Evolutionary conservation across 2,329 filamentous ascomycete species (phyloP), one percentile per base, ranked within the genome.

Genomic region (Botrytis fragariae): DNA sequence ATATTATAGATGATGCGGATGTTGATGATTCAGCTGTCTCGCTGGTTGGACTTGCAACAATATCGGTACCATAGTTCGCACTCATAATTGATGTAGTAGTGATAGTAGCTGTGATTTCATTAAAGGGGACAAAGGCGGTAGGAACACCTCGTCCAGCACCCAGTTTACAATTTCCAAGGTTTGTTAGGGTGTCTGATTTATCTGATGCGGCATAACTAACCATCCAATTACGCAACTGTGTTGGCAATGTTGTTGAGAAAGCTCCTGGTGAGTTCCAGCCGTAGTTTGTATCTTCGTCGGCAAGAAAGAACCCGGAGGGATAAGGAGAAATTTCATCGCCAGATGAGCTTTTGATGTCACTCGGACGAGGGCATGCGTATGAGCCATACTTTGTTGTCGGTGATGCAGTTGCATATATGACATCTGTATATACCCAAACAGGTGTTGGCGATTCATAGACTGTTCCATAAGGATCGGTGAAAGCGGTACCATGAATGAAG

Each of bases 381-480:
- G 45, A 59, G 57, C 54, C 65, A 29, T 45, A 35, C 20, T 57
- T 72, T 7, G 54, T 22, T 12, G 45, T 45, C 12, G 70, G 70
- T 32, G 39, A 44, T 37, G 48, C 32, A 44, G 70, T 72, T 20
- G 35, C 59, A 42, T 73, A 71, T 25, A 72, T 39, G 3, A 74
- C 62, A 22, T 71, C 54, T 51, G 65, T 45, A 44, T 73, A 76
- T 9, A 70, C 32, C 70, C 74, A 75, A 4, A 76, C 71, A 29
- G 74, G 74, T 22, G 75, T 76, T 3, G 75, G 75, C 4, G 75
- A 76, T 25, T 64, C 44, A 45, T 74, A 71, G 16, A 75, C 68
- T 25, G 61, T 42, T 32, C 74, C 75, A 71, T 76, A 76, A 5
- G 74, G 74, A 69, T 76, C 75, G 10, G 74, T 76, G n/a, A 73